Evolutionary conservation across 257 asterid genomes (phyloP).

Genomic region (Coffea eugenioides): DNA sequence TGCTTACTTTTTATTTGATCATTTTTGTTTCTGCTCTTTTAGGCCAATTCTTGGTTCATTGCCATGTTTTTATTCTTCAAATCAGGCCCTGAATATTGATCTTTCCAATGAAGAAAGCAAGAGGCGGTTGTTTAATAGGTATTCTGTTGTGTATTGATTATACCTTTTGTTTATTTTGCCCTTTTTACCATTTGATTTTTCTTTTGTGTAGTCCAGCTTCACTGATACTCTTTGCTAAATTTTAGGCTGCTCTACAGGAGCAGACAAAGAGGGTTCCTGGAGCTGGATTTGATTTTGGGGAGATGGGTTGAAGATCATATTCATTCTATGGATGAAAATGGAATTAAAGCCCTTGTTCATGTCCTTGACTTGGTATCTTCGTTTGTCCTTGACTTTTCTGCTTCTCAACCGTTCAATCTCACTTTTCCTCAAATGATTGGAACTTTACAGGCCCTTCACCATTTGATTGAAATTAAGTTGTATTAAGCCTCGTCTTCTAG

Average conservation of each 20-base stretch:
- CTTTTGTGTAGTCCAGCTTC: not conserved
- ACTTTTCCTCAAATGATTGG: not conserved
- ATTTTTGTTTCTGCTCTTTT: not conserved
- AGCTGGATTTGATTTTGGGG: constrained; percentile 85
- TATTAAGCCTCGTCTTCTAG: not conserved
- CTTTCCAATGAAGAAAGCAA: constrained; percentile 69
- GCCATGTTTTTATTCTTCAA: constrained; percentile 47
- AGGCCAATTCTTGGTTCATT: constrained; percentile 56
- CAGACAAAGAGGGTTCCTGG: constrained; percentile 88
- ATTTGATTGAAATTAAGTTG: not conserved
- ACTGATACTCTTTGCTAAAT: not conserved
- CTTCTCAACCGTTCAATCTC: not conserved
- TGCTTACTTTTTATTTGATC: not conserved
- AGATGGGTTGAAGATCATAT: constrained; percentile 90
- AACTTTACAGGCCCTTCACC: not conserved
- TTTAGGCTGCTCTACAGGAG: constrained; percentile 81
- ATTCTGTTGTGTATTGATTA: not conserved
- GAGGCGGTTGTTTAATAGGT: constrained; percentile 78
- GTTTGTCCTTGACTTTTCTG: not conserved
- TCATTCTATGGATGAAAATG: constrained; percentile 64
- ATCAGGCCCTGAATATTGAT: constrained; percentile 46
- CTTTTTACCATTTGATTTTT: not conserved
- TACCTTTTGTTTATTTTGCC: not conserved
- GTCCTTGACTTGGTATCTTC: constrained; percentile 73
- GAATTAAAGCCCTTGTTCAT: constrained; percentile 64